Base-by-base conservation (phyloP, 305 asterid genomes). In the Euphrasia arctica region DNA sequence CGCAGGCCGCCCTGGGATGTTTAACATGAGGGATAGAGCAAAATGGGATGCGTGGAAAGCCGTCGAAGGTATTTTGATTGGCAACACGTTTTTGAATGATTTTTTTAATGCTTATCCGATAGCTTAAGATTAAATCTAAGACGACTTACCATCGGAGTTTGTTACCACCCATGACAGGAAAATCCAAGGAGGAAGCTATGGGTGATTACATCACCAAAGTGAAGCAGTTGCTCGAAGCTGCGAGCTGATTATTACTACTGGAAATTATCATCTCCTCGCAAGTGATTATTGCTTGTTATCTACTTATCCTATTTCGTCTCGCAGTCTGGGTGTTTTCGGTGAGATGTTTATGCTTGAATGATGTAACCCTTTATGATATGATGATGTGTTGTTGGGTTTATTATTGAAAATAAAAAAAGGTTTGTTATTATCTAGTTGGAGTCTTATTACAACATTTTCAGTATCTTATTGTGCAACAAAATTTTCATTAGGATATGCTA, bases 41-140 rank as follows among this genome's bases (percentile, higher is more conserved):
- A 92, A 92, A 80, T 92, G 98, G 98, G 98, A 92, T 73, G 97
- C 97, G 1, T 92, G 98, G 98, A 92, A 92, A 82, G 89, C 87
- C 32, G 91, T 84, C 71, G 97, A 89, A 84, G 98, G 97, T 92
- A 74, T 54, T 13, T 63, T n/a, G 5, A 41, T 65, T 13, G 2
- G 31, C 66, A 55, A 70, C 34, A 55, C 2, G 3, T 5, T 28
- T 9, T 59, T 18, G 22, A 8, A 60, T 5, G 8, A 14, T 27
- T 50, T 29, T 49, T 0, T 39, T 7, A n/a, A n/a, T n/a, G n/a
- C 56, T 4, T n/a, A 60, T 18, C 34, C 42, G n/a, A 12, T 60
- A 29, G 52, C 28, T 66, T 6, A 5, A 69, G 32, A 61, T 42
- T 7, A 7, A 54, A 22, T 11, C 64, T 18, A 18, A 18, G 22